These are phyloP conservation scores for Kuraishia cidri DNA, from an alignment of 805 yeast species.

Conservation along the genomic window DNA sequence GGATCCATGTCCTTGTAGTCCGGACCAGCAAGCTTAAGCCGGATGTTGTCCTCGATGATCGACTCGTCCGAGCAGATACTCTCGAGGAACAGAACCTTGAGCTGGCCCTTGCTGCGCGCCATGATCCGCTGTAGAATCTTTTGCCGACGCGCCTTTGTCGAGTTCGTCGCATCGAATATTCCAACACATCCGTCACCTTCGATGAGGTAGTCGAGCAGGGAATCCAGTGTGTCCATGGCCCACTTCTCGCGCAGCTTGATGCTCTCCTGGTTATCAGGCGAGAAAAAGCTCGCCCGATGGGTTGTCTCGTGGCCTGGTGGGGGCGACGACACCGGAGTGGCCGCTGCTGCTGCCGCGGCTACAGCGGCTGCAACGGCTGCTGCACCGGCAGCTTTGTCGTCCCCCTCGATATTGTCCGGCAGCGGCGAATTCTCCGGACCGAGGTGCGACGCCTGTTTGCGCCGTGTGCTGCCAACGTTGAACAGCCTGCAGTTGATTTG, in stretches of 20 bases:
- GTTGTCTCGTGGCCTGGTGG: constrained; percentile 10
- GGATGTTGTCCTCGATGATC: constrained; percentile 75
- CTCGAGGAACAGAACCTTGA: constrained; percentile 44
- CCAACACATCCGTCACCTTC: constrained; percentile 38
- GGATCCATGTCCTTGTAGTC: constrained; percentile 87
- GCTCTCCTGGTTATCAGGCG: constrained; percentile 64
- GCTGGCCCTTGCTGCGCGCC: constrained; percentile 18
- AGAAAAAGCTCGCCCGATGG: constrained; percentile 81
- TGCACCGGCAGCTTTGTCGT: constrained; percentile 12
- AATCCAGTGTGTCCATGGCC: constrained; percentile 83
- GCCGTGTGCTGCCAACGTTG: constrained; percentile 91
- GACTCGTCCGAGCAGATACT: constrained; percentile 77
- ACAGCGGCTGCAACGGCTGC: constrained; percentile 10
- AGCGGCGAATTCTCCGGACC: constrained; percentile 69
- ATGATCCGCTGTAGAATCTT: constrained; percentile 28
- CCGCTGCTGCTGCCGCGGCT: constrained; percentile 1
- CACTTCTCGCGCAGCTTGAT: constrained; percentile 75
- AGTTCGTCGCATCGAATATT: constrained; percentile 52
- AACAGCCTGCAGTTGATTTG: constrained; percentile 87
- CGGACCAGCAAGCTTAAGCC: constrained; percentile 85
- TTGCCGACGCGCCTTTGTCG: constrained; percentile 34
- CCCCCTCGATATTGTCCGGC: constrained; percentile 28
- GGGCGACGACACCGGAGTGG: background rate
- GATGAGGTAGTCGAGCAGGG: constrained; percentile 26
- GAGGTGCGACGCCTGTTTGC: constrained; percentile 54